These are phyloP conservation scores for Colletotrichum tofieldiae DNA, from an alignment of 2,329 filamentous ascomycete species.

Conservation along the genomic window DNA sequence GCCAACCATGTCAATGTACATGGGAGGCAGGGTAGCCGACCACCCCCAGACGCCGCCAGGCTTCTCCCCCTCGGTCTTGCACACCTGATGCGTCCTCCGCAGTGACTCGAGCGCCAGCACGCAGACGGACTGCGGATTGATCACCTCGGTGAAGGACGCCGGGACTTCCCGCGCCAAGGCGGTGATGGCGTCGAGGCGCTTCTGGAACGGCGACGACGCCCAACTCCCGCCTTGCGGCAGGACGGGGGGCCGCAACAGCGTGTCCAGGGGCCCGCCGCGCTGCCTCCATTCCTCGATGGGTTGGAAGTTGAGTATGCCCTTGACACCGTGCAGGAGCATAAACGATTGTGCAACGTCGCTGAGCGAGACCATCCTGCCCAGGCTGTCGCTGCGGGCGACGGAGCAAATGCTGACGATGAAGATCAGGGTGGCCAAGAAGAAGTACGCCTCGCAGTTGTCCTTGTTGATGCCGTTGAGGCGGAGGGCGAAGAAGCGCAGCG, in stretches of 20 bases:
- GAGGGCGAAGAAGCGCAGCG: constrained; percentile 50
- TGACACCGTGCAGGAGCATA: constrained; percentile 51
- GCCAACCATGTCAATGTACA: constrained; percentile 44
- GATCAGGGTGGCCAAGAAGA: constrained; percentile 53
- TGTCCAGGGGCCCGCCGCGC: constrained; percentile 44
- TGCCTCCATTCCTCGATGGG: constrained; percentile 46
- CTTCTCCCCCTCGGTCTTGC: constrained; percentile 11
- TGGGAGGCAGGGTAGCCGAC: constrained; percentile 37
- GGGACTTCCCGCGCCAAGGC: constrained; percentile 37
- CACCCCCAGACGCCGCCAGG: constrained; percentile 39
- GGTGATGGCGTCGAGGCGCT: constrained; percentile 39
- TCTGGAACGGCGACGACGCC: constrained; percentile 21
- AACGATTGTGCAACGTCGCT: constrained; percentile 53
- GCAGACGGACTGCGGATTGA: constrained; percentile 35
- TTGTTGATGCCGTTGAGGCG: constrained; percentile 48
- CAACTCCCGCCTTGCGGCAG: not conserved
- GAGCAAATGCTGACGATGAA: constrained; percentile 53
- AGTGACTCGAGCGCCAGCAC: constrained; percentile 43
- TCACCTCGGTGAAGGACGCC: constrained; percentile 23
- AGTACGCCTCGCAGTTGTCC: constrained; percentile 51
- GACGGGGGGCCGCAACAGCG: constrained; percentile 10
- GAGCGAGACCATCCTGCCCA: constrained; percentile 44
- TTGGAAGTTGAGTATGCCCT: constrained; percentile 48
- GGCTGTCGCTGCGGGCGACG: constrained; percentile 38
- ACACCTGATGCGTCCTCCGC: constrained; percentile 28